phyloP scores from a whole-genome alignment of 2,329 filamentous ascomycete genomes.

The Clarireedia paspali region DNA sequence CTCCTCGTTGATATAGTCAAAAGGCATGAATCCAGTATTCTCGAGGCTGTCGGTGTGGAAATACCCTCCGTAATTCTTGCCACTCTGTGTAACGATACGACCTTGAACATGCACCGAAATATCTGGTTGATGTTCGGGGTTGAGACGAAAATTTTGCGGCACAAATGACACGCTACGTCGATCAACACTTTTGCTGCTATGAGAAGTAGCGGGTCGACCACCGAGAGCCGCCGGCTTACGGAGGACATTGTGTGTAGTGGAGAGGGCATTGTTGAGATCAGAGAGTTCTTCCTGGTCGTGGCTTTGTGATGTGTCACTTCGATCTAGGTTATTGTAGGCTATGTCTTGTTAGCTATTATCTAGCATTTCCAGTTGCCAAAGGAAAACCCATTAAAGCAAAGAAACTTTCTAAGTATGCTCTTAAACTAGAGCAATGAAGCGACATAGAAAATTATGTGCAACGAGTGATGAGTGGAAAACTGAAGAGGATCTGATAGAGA shows the following conservation, averaged over 20 bases:
- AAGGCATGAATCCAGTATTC: not conserved
- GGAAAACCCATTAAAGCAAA: not conserved
- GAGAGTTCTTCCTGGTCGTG: not conserved
- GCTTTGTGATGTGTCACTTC: not conserved
- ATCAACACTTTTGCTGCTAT: not conserved
- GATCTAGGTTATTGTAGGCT: not conserved
- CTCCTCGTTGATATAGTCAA: not conserved
- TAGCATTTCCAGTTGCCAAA: not conserved
- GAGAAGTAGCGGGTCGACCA: not conserved
- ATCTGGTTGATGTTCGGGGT: not conserved
- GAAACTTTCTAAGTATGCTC: not conserved
- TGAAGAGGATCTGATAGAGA: no score
- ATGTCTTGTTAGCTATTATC: not conserved
- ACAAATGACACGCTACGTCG: not conserved
- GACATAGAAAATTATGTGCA: no score
- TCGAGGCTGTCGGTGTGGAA: not conserved
- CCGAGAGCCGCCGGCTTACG: not conserved
- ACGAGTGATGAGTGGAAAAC: no score
- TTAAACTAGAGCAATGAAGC: no score
- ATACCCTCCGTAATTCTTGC: not conserved
- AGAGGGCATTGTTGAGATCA: not conserved
- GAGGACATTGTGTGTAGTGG: not conserved
- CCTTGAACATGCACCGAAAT: not conserved
- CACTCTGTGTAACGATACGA: conserved; percentile 4
- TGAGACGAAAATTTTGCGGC: not conserved